Percentiles rank a stretch among this genome's conserved stretches.
phyloP scores from a whole-genome alignment of 768 basidiomycete species.

The Bullera alba region DNA sequence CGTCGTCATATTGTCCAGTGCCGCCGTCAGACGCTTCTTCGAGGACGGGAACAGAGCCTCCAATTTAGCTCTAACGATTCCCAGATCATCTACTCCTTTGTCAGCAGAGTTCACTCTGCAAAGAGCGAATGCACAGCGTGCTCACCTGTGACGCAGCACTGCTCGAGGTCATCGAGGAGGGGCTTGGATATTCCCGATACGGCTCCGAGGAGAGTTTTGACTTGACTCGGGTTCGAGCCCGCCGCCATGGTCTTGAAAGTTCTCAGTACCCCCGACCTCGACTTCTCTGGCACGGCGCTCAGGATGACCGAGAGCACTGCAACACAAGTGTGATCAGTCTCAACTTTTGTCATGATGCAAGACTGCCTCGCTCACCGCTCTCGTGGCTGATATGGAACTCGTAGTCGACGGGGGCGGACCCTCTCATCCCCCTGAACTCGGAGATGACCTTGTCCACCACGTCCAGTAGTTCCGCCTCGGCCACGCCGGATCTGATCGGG shows the following conservation, averaged over 20 bases:
- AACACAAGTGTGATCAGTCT: background rate
- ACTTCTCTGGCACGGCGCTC: slow-evolving; percentile 18
- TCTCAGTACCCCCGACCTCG: slow-evolving; percentile 14
- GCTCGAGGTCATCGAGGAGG: slow-evolving; percentile 37
- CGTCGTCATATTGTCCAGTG: slow-evolving; percentile 25
- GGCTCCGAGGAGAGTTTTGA: slow-evolving; percentile 2
- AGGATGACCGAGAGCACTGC: slow-evolving; percentile 28
- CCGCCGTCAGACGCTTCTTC: slow-evolving; percentile 14
- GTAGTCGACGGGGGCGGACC: slow-evolving; percentile 25
- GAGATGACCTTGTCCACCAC: slow-evolving; percentile 41
- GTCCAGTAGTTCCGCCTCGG: slow-evolving; percentile 40
- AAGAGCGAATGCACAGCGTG: background rate
- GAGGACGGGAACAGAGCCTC: slow-evolving; percentile 19
- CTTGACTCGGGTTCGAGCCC: slow-evolving; percentile 1
- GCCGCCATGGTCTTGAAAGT: slow-evolving; percentile 17
- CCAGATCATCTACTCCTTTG: slow-evolving; percentile 20
- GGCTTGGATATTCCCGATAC: slow-evolving; percentile 23
- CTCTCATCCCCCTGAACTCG: slow-evolving; percentile 36
- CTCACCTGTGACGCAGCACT: slow-evolving; percentile 36
- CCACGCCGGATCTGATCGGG: slow-evolving; percentile 34
- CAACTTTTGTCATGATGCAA: no score
- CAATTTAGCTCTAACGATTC: slow-evolving; percentile 16
- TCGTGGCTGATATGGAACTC: slow-evolving; percentile 43
- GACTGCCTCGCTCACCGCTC: slow-evolving; percentile 7
- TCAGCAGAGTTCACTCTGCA: background rate